phyloP scores from a whole-genome alignment of 257 asterid species.

The Solanum dulcamara region DNA sequence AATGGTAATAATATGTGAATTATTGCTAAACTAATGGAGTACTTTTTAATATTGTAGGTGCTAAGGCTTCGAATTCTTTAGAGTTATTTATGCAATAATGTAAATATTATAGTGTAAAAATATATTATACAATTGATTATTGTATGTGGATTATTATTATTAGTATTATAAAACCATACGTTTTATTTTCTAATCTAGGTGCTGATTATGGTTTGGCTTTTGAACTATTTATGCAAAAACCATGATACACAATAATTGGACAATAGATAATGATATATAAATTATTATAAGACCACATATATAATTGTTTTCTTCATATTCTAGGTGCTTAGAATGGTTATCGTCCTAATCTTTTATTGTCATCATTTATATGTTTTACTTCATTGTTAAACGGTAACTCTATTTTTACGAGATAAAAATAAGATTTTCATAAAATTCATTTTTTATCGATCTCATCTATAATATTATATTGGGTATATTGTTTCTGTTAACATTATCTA shows the following conservation, averaged over 20 bases:
- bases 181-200: background rate
- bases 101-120: background rate
- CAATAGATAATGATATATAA: background rate
- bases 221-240: background rate
- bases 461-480: too few species aligned
- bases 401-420: too few species aligned
- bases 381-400: too few species aligned
- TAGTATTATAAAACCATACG: background rate
- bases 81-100: background rate
- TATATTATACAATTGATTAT: background rate
- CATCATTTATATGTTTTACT: too few species aligned
- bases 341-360: background rate
- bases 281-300: background rate
- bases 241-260: background rate
- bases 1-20: background rate
- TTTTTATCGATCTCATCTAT: rapidly evolving
- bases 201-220: background rate
- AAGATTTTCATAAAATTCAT: rapidly evolving
- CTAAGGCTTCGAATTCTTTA: background rate
- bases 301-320: background rate
- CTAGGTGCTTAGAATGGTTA: background rate
- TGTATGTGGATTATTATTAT: background rate
- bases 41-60: background rate
- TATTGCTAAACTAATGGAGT: background rate
- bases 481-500: background rate